Base-by-base conservation (phyloP, 108 stramenopile genomes). In the Discostella pseudostelligera region DNA sequence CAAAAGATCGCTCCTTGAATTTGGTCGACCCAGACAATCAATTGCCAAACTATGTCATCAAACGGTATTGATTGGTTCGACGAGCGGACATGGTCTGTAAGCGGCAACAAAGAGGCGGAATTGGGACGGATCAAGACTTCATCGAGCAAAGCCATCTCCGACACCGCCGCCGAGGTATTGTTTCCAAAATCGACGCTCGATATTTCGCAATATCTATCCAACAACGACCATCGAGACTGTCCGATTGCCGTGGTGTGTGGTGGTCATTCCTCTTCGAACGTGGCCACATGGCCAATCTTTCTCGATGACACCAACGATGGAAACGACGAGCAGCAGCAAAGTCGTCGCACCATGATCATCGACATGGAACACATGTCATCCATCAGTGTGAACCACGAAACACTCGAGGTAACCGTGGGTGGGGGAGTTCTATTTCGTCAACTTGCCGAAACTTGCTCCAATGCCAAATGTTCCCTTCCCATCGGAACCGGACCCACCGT, bases 201-300 rank as follows among this genome's bases (percentile, higher is more conserved):
- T 17, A 17, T 59, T 8, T 39, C 66, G 20, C 14, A 36, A 32
- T 47, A 40, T 16, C 39, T 67, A 3, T 58, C 58, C 7, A 29
- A 13, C 22, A 44, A n/a, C 10, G 50, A 51, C 50, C 50, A 59
- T 43, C 56, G n/a, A 29, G 66, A 67, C 3, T 12, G 56, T 10
- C 4, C 56, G 24, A 46, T 67, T 25, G 66, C 66, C 42, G 57
- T 60, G 24, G 66, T 67, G 13, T 67, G 66, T 32, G 66, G 66
- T 22, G 66, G 66, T 24, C 66, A 67, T 44, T 67, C 66, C 22
- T 67, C 66, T n/a, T 58, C 66, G 2, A 67, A 67, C 21, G 57
- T 48, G 6, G 25, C 66, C 1, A 59, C 66, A 35, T 60, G 59
- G 40, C 57, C 66, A 24, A 19, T 13, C 32, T 42, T 42, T 3